A percentile compares a stretch with the other conserved stretches of the same genome.
phyloP scores from a whole-genome alignment of 2,329 filamentous ascomycete species.

The Cladosporium sp. region DNA sequence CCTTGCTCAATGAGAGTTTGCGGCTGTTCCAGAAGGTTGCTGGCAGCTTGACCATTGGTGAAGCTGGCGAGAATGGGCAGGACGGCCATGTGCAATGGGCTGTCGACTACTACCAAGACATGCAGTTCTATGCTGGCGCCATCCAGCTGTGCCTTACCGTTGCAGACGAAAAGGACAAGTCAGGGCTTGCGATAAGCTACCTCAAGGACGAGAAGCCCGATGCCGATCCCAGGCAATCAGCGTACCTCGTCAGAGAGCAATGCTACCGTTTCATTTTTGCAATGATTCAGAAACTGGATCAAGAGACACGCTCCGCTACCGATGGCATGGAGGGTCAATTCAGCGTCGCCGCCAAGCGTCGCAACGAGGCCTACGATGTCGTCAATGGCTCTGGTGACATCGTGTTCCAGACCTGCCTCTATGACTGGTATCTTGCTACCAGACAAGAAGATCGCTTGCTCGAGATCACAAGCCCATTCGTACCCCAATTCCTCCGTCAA shows the following conservation, averaged over 20 bases:
- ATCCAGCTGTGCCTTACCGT: slow-evolving; percentile 84
- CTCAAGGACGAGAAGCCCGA: slow-evolving; percentile 77
- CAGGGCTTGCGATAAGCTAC: slow-evolving; percentile 82
- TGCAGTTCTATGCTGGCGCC: slow-evolving; percentile 88
- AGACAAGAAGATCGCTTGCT: slow-evolving; percentile 84
- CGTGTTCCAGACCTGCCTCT: slow-evolving; percentile 94
- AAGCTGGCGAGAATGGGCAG: background rate
- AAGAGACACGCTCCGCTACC: slow-evolving; percentile 65
- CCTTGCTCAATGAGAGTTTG: slow-evolving; percentile 83
- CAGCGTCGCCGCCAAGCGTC: slow-evolving; percentile 74
- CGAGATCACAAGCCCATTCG: slow-evolving; percentile 78
- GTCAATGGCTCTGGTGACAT: slow-evolving; percentile 87
- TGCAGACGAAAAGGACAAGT: slow-evolving; percentile 80
- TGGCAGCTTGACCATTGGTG: slow-evolving; percentile 67
- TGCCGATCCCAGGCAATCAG: slow-evolving; percentile 66
- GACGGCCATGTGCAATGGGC: slow-evolving; percentile 73
- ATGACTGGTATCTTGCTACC: slow-evolving; percentile 91
- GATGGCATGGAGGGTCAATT: slow-evolving; percentile 75
- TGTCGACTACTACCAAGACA: slow-evolving; percentile 72
- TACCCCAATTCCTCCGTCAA: slow-evolving; percentile 80
- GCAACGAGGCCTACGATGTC: slow-evolving; percentile 84
- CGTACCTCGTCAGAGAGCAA: slow-evolving; percentile 69
- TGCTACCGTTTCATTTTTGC: slow-evolving; percentile 88
- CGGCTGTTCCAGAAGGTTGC: slow-evolving; percentile 87
- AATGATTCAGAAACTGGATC: slow-evolving; percentile 77